A percentile compares a stretch with the other conserved stretches of the same genome.
phyloP scores from a whole-genome alignment of 2,329 filamentous ascomycete genomes.

The Coniochaeta sp. region DNA sequence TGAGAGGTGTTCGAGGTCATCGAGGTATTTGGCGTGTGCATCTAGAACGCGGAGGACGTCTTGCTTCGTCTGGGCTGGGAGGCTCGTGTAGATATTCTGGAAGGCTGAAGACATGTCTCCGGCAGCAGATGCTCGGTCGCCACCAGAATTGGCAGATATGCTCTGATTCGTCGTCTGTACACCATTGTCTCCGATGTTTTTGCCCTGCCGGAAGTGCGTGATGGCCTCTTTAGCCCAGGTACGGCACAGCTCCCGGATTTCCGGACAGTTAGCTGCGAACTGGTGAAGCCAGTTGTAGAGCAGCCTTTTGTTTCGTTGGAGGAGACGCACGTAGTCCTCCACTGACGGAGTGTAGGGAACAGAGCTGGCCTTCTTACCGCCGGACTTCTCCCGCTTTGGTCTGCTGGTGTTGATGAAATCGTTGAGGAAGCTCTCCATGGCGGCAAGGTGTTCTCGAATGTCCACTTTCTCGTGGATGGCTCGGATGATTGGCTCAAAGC shows the following conservation, averaged over 20 bases:
- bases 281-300: conserved; percentile 67
- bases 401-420: conserved; percentile 60
- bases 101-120: conserved; percentile 32
- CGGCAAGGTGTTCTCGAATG: conserved; percentile 59
- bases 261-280: conserved; percentile 59
- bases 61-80: conserved; percentile 39
- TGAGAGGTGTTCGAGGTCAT: conserved; percentile 46
- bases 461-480: conserved; percentile 65
- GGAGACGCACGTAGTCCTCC: conserved; percentile 62
- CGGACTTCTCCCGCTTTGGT: conserved; percentile 26
- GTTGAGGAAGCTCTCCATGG: conserved; percentile 60
- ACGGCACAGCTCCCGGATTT: conserved; percentile 54
- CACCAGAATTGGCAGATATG: conserved; percentile 10
- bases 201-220: conserved; percentile 41
- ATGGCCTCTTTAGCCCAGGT: conserved; percentile 53
- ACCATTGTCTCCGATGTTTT: background rate
- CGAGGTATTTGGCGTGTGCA: conserved; percentile 54
- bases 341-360: conserved; percentile 45
- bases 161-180: background rate
- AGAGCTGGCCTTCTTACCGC: conserved; percentile 23
- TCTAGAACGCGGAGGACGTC: conserved; percentile 47
- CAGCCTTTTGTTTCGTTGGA: conserved; percentile 56
- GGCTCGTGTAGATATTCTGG: conserved; percentile 31
- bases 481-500: conserved; percentile 70
- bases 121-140: conserved; percentile 21